Conservation (phyloP, 2,329 filamentous ascomycete genomes). For the Capronia epimyces region DNA sequence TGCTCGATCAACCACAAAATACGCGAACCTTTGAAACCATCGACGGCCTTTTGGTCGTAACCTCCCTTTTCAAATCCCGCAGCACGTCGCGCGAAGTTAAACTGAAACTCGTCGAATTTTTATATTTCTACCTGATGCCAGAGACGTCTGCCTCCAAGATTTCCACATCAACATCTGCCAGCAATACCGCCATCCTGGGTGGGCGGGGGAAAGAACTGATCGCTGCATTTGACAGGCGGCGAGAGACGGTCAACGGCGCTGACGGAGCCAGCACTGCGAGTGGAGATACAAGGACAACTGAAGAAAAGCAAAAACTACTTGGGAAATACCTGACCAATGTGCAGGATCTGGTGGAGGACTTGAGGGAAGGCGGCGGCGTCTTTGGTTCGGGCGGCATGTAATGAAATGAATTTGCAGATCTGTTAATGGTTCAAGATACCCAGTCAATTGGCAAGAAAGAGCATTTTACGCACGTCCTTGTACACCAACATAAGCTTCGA, state of each 20-base stretch:
- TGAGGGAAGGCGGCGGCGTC: conserved; percentile 54
- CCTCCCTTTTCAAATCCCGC: conserved; percentile 85
- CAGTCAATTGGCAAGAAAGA: background rate
- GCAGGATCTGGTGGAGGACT: conserved; percentile 75
- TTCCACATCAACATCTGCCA: conserved; percentile 36
- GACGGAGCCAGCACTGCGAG: conserved; percentile 10
- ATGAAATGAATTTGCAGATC: background rate
- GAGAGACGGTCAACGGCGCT: conserved; percentile 29
- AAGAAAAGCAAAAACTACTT: conserved; percentile 75
- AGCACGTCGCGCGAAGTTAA: conserved; percentile 84
- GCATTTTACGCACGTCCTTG: no score
- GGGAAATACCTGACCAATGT: conserved; percentile 75
- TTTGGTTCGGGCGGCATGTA: conserved; percentile 21
- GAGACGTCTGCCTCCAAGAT: conserved; percentile 54
- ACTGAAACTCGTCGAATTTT: conserved; percentile 90
- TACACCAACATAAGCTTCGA: no score
- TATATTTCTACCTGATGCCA: conserved; percentile 98
- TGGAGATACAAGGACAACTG: conserved; percentile 57
- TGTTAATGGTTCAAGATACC: conserved; percentile 2
- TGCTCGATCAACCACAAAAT: conserved; percentile 80
- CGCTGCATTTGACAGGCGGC: conserved; percentile 47
- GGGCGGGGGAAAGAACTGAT: conserved; percentile 64
- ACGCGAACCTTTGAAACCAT: conserved; percentile 87
- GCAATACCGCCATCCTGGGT: conserved; percentile 42
- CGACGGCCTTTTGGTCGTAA: conserved; percentile 85